Conservation (phyloP, 2,329 filamentous ascomycete genomes). For the Colletotrichum kahawae region DNA sequence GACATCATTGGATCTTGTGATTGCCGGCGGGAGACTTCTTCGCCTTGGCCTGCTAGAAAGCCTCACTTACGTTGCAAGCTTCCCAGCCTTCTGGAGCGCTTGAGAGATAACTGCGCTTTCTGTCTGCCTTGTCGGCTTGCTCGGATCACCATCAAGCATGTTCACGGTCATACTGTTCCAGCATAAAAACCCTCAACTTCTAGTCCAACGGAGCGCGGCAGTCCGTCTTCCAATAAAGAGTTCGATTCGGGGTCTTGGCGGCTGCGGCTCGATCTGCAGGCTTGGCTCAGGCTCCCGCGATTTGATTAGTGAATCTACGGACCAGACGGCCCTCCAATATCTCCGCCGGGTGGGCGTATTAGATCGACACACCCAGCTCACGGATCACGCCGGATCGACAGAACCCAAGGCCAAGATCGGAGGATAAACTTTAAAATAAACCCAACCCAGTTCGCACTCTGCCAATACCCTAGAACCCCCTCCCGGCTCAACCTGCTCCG, state of each 20-base stretch:
- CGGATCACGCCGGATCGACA: not conserved
- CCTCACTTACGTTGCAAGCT: not conserved
- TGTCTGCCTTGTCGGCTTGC: not conserved
- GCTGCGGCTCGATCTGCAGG: not conserved
- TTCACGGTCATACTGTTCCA: not conserved
- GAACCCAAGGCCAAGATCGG: not conserved
- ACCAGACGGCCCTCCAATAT: not conserved
- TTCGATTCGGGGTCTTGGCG: not conserved
- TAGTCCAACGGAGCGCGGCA: accelerated
- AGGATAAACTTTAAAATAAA: not conserved
- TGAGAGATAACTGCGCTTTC: accelerated
- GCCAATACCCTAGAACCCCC: not conserved
- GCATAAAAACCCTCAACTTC: not conserved
- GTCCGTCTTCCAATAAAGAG: not conserved
- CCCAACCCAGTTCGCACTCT: not conserved
- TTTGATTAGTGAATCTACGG: not conserved
- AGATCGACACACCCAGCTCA: not conserved
- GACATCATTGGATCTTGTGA: not conserved
- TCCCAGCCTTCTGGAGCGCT: accelerated
- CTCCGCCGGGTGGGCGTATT: not conserved
- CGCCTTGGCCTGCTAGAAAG: not conserved
- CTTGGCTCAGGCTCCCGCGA: not conserved
- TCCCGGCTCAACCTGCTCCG: not conserved
- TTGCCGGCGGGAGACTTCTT: not conserved
- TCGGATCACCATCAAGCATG: accelerated